Evolutionary conservation across 2,329 filamentous ascomycete species (phyloP).

Genomic region (Colletotrichum falcatum): DNA sequence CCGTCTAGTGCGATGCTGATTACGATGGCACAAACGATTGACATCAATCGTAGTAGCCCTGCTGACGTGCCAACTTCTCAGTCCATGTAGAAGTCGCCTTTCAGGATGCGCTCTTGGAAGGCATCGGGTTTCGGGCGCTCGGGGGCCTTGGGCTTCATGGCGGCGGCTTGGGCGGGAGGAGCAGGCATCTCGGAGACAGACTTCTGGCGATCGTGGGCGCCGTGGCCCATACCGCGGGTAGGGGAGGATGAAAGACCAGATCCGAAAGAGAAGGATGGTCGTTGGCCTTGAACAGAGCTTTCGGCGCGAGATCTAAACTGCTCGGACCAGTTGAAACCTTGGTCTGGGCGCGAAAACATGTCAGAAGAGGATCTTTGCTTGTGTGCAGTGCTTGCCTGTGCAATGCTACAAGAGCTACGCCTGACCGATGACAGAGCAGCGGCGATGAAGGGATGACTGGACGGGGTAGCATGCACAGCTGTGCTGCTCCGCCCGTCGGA

Average conservation of each 20-base stretch:
- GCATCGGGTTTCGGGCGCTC: slow-evolving; percentile 83
- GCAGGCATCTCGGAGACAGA: slow-evolving; percentile 75
- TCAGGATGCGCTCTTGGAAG: slow-evolving; percentile 96
- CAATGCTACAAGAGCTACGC: slow-evolving; percentile 54
- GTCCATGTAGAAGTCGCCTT: slow-evolving; percentile 99
- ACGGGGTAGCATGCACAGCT: slow-evolving; percentile 45
- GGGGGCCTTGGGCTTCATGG: slow-evolving; percentile 58
- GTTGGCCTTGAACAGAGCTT: slow-evolving; percentile 73
- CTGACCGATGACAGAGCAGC: slow-evolving; percentile 50
- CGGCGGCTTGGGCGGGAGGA: slow-evolving; percentile 64
- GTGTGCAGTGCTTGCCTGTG: slow-evolving; percentile 72
- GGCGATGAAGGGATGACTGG: slow-evolving; percentile 49
- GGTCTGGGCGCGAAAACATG: slow-evolving; percentile 76
- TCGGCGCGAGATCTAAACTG: slow-evolving; percentile 93
- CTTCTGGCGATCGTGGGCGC: slow-evolving; percentile 74
- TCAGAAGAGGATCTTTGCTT: slow-evolving; percentile 72
- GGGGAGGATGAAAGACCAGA: slow-evolving; percentile 57
- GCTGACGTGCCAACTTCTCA: slow-evolving; percentile 56
- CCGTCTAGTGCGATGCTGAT: neutral
- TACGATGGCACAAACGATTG: slow-evolving; percentile 7
- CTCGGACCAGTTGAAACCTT: slow-evolving; percentile 96
- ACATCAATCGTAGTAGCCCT: slow-evolving; percentile 6
- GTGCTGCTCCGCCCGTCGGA: slow-evolving; percentile 44
- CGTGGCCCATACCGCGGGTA: slow-evolving; percentile 51
- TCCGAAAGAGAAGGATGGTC: slow-evolving; percentile 70